phyloP scores from a whole-genome alignment of 257 asterid genomes.

The Jacaranda mimosifolia region DNA sequence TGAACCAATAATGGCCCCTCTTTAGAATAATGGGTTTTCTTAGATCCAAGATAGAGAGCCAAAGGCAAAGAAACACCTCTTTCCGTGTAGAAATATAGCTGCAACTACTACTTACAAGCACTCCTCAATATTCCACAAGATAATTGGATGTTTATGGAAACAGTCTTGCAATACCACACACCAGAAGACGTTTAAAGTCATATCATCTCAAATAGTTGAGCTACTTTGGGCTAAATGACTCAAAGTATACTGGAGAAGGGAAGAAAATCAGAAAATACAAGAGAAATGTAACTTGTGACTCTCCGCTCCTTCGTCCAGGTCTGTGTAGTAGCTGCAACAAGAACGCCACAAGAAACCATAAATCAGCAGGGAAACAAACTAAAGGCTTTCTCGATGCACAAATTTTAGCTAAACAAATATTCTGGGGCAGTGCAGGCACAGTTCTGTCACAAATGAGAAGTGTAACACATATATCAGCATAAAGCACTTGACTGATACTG shows the following conservation, averaged over 20 bases:
- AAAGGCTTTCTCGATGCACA: neutral
- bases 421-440: neutral
- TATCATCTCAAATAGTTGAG: constrained; percentile 3
- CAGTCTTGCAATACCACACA: neutral
- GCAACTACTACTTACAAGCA: constrained; percentile 1
- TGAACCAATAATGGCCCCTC: no score
- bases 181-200: constrained; percentile 13
- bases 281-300: constrained; percentile 2
- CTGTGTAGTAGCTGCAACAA: constrained; percentile 35
- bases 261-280: constrained; percentile 28
- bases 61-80: no score
- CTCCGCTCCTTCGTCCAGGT: constrained; percentile 34
- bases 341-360: neutral
- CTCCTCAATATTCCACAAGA: constrained; percentile 7
- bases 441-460: neutral
- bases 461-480: neutral
- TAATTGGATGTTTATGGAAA: neutral
- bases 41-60: neutral
- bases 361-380: neutral
- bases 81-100: no score
- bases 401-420: neutral
- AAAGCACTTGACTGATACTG: neutral
- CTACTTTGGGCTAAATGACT: neutral
- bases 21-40: neutral
- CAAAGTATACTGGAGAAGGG: constrained; percentile 13